These are phyloP conservation scores for Stephanodiscus triporus DNA, from an alignment of 108 stramenopile species.

Conservation along the genomic window DNA sequence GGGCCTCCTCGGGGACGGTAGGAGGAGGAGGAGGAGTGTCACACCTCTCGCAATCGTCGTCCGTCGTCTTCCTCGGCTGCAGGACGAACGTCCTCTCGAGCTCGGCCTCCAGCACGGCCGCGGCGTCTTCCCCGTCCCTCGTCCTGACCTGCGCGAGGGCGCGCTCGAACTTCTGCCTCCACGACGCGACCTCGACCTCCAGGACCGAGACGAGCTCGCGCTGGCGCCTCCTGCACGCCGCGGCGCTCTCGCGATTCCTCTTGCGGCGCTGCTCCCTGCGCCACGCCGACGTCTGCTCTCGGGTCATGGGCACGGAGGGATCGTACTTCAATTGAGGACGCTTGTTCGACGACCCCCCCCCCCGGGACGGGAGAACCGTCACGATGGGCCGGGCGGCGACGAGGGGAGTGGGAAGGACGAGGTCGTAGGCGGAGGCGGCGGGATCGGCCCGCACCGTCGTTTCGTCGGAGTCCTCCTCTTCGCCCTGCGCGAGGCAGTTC, in stretches of 20 bases:
- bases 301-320: constrained; percentile 83
- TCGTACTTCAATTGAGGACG: constrained; percentile 82
- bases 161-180: constrained; percentile 75
- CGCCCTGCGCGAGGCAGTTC: too few species aligned
- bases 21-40: constrained; percentile 1
- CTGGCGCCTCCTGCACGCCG: constrained; percentile 79
- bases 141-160: constrained; percentile 66
- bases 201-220: constrained; percentile 80
- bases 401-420: background rate
- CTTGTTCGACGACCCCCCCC: constrained; percentile 10
- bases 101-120: constrained; percentile 15
- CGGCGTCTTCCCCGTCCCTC: constrained; percentile 47
- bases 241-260: constrained; percentile 85
- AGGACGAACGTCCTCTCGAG: constrained; percentile 16
- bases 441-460: background rate
- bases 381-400: constrained; percentile 25
- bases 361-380: constrained; percentile 22
- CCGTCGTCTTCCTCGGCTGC: background rate
- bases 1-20: background rate
- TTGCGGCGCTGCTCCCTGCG: constrained; percentile 81
- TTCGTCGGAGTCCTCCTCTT: background rate
- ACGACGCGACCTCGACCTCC: constrained; percentile 71
- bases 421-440: background rate
- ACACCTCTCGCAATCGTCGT: background rate
- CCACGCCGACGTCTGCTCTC: constrained; percentile 83